These are phyloP conservation scores for Thinopyrum obtusiflorum DNA, from an alignment of 202 grass and related monocot species.

Conservation along the genomic window DNA sequence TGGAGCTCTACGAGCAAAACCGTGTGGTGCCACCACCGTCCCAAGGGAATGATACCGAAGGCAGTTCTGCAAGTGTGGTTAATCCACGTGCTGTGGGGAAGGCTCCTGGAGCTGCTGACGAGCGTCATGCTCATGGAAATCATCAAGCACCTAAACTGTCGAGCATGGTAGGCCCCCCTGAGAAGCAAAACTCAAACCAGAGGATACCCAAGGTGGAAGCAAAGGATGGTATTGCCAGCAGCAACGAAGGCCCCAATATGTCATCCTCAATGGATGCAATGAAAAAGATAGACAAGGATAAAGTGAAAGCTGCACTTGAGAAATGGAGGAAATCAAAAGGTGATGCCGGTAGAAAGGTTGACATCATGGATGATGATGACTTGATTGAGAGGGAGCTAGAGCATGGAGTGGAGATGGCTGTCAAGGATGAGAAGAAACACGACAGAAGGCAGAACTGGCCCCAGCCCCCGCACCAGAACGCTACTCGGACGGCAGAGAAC, in stretches of 20 bases:
- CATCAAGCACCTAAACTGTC: conserved; percentile 29
- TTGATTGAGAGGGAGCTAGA: conserved; percentile 87
- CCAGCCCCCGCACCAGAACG: conserved; percentile 24
- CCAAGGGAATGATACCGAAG: background rate
- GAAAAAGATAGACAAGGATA: conserved; percentile 75
- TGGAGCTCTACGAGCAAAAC: background rate
- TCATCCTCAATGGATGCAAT: conserved; percentile 59
- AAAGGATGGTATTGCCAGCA: background rate
- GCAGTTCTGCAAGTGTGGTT: conserved; percentile 39
- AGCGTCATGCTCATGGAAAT: conserved; percentile 25
- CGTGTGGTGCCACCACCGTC: background rate
- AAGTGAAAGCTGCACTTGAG: conserved; percentile 51
- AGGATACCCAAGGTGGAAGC: background rate
- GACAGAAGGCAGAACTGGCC: conserved; percentile 42
- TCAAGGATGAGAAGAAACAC: conserved; percentile 46
- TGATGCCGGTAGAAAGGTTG: conserved; percentile 20
- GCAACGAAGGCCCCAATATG: background rate
- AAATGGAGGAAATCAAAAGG: background rate
- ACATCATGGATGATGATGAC: conserved; percentile 63
- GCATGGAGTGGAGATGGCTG: conserved; percentile 74
- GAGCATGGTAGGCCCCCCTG: background rate
- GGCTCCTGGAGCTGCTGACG: conserved; percentile 31
- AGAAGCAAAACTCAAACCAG: background rate
- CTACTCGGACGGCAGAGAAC: conserved; percentile 7
- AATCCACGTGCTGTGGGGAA: conserved; percentile 47